Evolutionary conservation across 305 asterid species (phyloP).

Genomic region (Caryopteris hybrid): DNA sequence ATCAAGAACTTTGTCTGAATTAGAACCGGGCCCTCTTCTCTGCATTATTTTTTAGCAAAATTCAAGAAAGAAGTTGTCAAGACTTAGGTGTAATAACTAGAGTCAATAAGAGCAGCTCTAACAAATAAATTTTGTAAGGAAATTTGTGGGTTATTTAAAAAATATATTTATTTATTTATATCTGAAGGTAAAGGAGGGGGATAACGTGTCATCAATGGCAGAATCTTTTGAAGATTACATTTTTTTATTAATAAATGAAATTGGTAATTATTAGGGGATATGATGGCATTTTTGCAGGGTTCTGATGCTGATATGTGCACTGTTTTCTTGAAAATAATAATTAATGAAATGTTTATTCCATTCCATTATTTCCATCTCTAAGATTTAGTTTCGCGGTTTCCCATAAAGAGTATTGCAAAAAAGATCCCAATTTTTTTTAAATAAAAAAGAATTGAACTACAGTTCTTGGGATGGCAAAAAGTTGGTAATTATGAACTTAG

Average conservation of each 20-base stretch:
- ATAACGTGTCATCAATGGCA: slow-evolving; percentile 42
- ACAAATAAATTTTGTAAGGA: slow-evolving; percentile 8
- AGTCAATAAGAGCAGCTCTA: slow-evolving; percentile 23
- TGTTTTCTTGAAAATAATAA: slow-evolving; percentile 38
- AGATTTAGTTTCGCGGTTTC: slow-evolving; percentile 22
- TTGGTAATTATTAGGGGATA: slow-evolving; percentile 24
- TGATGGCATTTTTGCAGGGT: slow-evolving; percentile 28
- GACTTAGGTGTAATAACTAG: not conserved
- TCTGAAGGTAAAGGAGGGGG: slow-evolving; percentile 15
- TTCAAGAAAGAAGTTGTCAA: not conserved
- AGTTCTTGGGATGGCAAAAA: slow-evolving; percentile 60
- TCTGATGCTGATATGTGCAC: slow-evolving; percentile 37
- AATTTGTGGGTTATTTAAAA: not conserved
- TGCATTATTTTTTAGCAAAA: slow-evolving; percentile 37
- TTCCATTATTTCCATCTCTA: slow-evolving; percentile 9
- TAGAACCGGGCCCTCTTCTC: slow-evolving; percentile 71
- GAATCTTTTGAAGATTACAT: slow-evolving; percentile 31
- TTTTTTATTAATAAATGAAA: slow-evolving; percentile 23
- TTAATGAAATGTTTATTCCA: slow-evolving; percentile 1
- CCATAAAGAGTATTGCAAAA: slow-evolving; percentile 31
- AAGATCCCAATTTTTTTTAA: too few relatives aligned
- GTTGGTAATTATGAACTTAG: slow-evolving; percentile 32
- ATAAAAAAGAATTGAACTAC: slow-evolving; percentile 24
- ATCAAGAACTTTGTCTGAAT: slow-evolving; percentile 64
- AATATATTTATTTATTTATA: too few relatives aligned